phyloP scores from a whole-genome alignment of 371 early-diverging fungal species.

The Furculomyces boomerangus region DNA sequence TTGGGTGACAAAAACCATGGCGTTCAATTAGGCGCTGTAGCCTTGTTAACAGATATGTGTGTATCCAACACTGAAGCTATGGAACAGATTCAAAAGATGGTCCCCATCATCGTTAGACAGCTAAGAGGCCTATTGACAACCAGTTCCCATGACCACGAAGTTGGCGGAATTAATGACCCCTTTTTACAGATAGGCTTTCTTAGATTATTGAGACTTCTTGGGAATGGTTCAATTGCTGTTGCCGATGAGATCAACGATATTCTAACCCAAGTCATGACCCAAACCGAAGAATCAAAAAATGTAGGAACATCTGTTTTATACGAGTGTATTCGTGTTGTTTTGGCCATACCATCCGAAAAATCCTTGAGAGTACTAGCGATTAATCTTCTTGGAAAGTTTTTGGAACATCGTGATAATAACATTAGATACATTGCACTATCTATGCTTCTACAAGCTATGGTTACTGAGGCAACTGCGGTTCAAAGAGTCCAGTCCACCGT shows the following conservation, averaged over 20 bases:
- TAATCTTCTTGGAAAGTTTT: slow-evolving; percentile 89
- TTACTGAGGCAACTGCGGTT: slow-evolving; percentile 81
- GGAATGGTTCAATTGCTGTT: slow-evolving; percentile 64
- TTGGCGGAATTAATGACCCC: slow-evolving; percentile 88
- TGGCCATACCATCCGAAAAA: slow-evolving; percentile 83
- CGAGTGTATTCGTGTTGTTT: slow-evolving; percentile 87
- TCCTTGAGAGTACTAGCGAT: slow-evolving; percentile 87
- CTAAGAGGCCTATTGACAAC: slow-evolving; percentile 75
- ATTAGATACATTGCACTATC: slow-evolving; percentile 92
- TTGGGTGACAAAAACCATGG: slow-evolving; percentile 90
- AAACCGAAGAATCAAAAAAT: slow-evolving; percentile 84
- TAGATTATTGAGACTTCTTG: slow-evolving; percentile 72
- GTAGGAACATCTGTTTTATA: slow-evolving; percentile 94
- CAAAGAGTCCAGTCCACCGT: slow-evolving; percentile 93
- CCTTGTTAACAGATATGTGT: slow-evolving; percentile 86
- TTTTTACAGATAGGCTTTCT: slow-evolving; percentile 93
- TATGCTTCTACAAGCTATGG: slow-evolving; percentile 72
- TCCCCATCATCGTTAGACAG: slow-evolving; percentile 71
- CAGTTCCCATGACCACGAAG: slow-evolving; percentile 90
- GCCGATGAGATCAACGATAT: slow-evolving; percentile 92
- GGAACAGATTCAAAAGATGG: slow-evolving; percentile 43
- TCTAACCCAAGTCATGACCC: slow-evolving; percentile 89
- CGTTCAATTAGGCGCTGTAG: slow-evolving; percentile 77
- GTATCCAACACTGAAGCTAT: slow-evolving; percentile 43
- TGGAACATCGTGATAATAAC: slow-evolving; percentile 90